phyloP scores from a whole-genome alignment of 495 filamentous ascomycete species.

The Astrocystis sublimbata region DNA sequence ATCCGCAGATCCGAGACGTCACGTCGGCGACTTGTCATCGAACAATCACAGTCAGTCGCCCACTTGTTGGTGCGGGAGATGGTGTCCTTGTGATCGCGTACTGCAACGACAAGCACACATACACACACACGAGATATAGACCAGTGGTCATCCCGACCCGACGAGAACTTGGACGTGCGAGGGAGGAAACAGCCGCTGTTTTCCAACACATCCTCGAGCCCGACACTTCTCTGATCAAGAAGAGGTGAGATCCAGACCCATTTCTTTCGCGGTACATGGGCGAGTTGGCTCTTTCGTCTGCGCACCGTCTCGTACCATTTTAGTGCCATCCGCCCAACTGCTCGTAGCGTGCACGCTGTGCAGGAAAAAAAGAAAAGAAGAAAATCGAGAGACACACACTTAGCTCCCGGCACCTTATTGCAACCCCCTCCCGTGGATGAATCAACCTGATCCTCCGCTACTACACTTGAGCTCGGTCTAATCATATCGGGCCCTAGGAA shows the following conservation, averaged over 20 bases:
- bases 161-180: too few relatives aligned
- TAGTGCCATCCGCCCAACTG: constrained; percentile 14
- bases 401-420: constrained; percentile 15
- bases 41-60: constrained; percentile 10
- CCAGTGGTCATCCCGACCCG: too few relatives aligned
- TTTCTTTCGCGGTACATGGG: constrained; percentile 8
- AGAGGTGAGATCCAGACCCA: constrained; percentile 17
- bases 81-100: constrained; percentile 5
- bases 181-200: not conserved
- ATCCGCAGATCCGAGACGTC: constrained; percentile 16
- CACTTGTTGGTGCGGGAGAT: constrained; percentile 15
- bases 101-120: too few relatives aligned
- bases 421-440: constrained; percentile 19
- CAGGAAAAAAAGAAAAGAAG: constrained; percentile 17
- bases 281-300: constrained; percentile 14
- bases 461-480: constrained; percentile 22
- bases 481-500: constrained; percentile 20
- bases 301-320: constrained; percentile 8
- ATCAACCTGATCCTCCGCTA: constrained; percentile 9
- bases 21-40: constrained; percentile 20
- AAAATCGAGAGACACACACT: not conserved
- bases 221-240: not conserved
- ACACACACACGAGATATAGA: constrained; percentile 9
- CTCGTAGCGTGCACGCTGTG: constrained; percentile 15
- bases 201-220: constrained; percentile 10